Conservation (phyloP, 2,329 filamentous ascomycete species). For the Hypoxylon sp. region DNA sequence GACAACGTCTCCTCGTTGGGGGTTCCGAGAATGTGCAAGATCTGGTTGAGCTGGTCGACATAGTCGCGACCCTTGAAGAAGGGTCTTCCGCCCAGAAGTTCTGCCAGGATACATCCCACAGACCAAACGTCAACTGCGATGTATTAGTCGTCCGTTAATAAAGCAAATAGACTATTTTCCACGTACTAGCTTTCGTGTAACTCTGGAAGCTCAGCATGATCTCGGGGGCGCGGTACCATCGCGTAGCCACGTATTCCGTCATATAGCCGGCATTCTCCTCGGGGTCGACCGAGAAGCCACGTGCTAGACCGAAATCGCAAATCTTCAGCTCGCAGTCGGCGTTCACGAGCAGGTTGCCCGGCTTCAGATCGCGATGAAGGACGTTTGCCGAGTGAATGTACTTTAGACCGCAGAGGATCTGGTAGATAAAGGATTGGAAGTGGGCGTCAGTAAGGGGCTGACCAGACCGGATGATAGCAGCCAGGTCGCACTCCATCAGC, state of each 20-base stretch:
- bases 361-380: slow-evolving; percentile 94
- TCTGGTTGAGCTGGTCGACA: slow-evolving; percentile 99
- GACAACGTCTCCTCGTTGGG: slow-evolving; percentile 94
- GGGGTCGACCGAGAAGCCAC: slow-evolving; percentile 95
- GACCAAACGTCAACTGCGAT: slow-evolving; percentile 95
- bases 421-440: slow-evolving; percentile 99
- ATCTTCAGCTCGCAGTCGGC: slow-evolving; percentile 99
- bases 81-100: slow-evolving; percentile 91
- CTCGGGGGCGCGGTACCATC: slow-evolving; percentile 94
- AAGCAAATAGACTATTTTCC: not conserved
- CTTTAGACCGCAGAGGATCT: slow-evolving; percentile 98
- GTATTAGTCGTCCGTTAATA: slow-evolving; percentile 23
- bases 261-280: slow-evolving; percentile 99
- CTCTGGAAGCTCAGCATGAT: slow-evolving; percentile 99
- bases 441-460: slow-evolving; percentile 97
- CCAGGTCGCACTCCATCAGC: slow-evolving; percentile 98
- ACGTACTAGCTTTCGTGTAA: slow-evolving; percentile 99
- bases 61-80: slow-evolving; percentile 99
- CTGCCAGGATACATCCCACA: slow-evolving; percentile 95
- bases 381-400: slow-evolving; percentile 99
- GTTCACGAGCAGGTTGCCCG: slow-evolving; percentile 95
- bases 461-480: slow-evolving; percentile 95
- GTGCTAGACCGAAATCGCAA: slow-evolving; percentile 94
- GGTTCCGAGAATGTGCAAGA: slow-evolving; percentile 95
- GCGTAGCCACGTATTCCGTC: slow-evolving; percentile 98